Evolutionary conservation across 139 green algal species (phyloP), one percentile per base, ranked within the genome.

Genomic region (Asterochloris erici): DNA sequence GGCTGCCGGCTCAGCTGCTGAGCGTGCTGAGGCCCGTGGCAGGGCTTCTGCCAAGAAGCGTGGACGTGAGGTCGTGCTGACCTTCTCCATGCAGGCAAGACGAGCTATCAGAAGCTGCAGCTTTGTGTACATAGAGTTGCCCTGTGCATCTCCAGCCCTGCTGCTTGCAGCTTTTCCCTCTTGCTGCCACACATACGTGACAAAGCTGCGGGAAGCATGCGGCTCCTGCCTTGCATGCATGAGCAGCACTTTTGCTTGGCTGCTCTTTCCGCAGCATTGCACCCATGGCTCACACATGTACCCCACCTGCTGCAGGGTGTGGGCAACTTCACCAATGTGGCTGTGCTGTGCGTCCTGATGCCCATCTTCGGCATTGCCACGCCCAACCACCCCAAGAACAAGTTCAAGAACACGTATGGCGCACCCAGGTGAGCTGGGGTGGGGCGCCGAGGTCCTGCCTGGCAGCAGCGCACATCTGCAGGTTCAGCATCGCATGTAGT

Each of bases 1-100:
- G 79, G 93, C 93, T 29, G 90, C 91, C 26, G 84, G 82, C 27
- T 95, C 90, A 27, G 93, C 93, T 64, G 89, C 90, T 81, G 93
- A 97, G 90, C 89, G 93, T 54, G 89, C 90, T 63, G 89, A 95
- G 84, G 82, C 84, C 60, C 87, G 70, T 82, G 87, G 61, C 64
- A 87, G 60, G 28, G 68, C 60, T 9, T 71, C 62, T 23, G 83
- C 83, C 61, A 78, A 64, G 19, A 81, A 81, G 73, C 80, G 83
- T 60, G 83, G 83, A 17, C 79, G 71, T 21, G 78, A 83, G 82
- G 82, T 94, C 27, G 86, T 93, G n/a, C 82, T 92, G 14, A 89
- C 88, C 27, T 94, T 94, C 86, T 87, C 78, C 74, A 88, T 87
- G 74, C 90, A 92, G 85, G 87, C 27, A n/a, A 54, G 38, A 54